A percentile compares a stretch with the other conserved stretches of the same genome.
phyloP scores from a whole-genome alignment of 2,329 filamentous ascomycete species.

The Beauveria sp. region DNA sequence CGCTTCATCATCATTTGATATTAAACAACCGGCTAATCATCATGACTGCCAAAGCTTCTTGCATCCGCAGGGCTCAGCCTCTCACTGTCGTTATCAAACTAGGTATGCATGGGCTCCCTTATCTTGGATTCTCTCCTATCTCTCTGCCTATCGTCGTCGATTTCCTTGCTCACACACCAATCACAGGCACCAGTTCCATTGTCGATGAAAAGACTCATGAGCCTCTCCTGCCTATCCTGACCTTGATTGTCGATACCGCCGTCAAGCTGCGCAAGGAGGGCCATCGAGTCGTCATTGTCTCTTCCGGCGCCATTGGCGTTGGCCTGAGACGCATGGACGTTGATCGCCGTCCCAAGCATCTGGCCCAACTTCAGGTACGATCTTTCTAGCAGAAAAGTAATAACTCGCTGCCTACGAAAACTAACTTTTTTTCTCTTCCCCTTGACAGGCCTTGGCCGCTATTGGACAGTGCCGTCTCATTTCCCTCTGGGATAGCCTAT shows the following conservation, averaged over 20 bases:
- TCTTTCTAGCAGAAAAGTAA: not conserved
- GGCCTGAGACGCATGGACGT: conserved; percentile 86
- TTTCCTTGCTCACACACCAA: not conserved
- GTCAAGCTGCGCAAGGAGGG: conserved; percentile 83
- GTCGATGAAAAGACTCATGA: conserved; percentile 94
- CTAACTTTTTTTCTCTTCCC: not conserved
- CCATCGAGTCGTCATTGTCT: conserved; percentile 91
- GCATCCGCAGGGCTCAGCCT: conserved; percentile 26
- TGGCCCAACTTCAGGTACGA: conserved; percentile 66
- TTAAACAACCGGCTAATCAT: conserved; percentile 1
- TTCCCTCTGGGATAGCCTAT: conserved; percentile 90
- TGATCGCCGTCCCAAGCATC: conserved; percentile 78
- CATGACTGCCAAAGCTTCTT: conserved; percentile 14
- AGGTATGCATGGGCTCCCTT: conserved; percentile 45
- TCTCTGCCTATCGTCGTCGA: not conserved
- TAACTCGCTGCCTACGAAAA: not conserved
- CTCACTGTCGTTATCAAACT: conserved; percentile 82
- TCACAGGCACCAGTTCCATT: conserved; percentile 90
- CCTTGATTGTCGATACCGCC: conserved; percentile 88
- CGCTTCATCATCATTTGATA: conserved; percentile 10
- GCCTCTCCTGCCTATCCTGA: conserved; percentile 82
- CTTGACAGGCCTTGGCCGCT: conserved; percentile 68
- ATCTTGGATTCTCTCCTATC: conserved; percentile 1
- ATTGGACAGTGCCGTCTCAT: conserved; percentile 95
- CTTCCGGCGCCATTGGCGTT: conserved; percentile 93